Conservation (phyloP, 75 land plant species). For the Selaginella tamariscina region DNA sequence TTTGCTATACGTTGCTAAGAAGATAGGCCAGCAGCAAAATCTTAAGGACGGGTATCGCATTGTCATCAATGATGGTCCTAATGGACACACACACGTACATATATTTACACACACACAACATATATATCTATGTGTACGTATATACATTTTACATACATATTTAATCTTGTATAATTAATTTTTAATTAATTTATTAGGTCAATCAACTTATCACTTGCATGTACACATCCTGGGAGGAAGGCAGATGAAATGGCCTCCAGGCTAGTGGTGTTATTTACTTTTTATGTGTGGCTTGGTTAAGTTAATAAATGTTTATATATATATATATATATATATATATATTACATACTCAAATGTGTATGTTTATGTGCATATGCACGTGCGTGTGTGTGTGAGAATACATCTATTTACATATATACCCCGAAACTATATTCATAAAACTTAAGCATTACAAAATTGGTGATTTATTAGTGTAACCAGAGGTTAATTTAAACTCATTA, state of each 20-base stretch:
- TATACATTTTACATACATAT: not conserved
- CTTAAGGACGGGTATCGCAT: constrained; percentile 63
- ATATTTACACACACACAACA: not conserved
- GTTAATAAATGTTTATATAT: too few relatives aligned
- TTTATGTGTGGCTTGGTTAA: too few relatives aligned
- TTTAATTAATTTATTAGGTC: constrained; percentile 37
- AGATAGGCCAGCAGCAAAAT: constrained; percentile 81
- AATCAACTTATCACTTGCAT: constrained; percentile 95
- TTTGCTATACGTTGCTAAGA: constrained; percentile 59
- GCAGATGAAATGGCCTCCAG: constrained; percentile 99
- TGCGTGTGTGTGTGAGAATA: too few relatives aligned
- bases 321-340: too few relatives aligned
- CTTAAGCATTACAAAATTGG: too few relatives aligned
- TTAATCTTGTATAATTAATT: not conserved
- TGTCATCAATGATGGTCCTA: constrained; percentile 79
- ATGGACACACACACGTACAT: constrained; percentile 62
- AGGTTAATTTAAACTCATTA: too few relatives aligned
- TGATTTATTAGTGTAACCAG: too few relatives aligned
- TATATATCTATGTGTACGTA: not conserved
- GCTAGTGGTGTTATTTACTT: too few relatives aligned
- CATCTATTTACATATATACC: too few relatives aligned
- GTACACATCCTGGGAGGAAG: constrained; percentile 92
- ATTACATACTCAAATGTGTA: too few relatives aligned
- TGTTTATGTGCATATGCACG: too few relatives aligned
- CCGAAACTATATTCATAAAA: too few relatives aligned